A percentile compares a stretch with the other conserved stretches of the same genome.
These are phyloP conservation scores for Mastigamoeba balamuthi DNA, from an alignment of 78 protist genomes.

Conservation along the genomic window DNA sequence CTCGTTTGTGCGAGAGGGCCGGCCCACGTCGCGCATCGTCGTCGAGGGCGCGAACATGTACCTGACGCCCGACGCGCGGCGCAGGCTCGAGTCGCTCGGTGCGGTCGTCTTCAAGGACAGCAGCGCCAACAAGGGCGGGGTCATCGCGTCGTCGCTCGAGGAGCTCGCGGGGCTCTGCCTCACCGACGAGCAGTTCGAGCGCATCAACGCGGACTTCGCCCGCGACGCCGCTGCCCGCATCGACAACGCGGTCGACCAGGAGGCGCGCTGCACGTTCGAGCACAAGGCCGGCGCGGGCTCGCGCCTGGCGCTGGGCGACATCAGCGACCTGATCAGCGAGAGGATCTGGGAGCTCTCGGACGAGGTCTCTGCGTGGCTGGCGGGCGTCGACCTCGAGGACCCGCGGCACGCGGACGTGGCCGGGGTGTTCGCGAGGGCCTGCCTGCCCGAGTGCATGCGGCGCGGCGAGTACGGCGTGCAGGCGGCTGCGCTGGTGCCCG, in stretches of 20 bases:
- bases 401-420: too few species aligned
- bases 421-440: too few species aligned
- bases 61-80: constrained; percentile 73
- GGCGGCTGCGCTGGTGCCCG: too few species aligned
- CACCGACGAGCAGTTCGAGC: constrained; percentile 48
- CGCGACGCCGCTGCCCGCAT: constrained; percentile 45
- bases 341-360: too few species aligned
- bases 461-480: too few species aligned
- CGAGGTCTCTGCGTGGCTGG: too few species aligned
- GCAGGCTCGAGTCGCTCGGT: constrained; percentile 58
- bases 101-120: constrained; percentile 73
- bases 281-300: too few species aligned
- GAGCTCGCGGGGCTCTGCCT: constrained; percentile 67
- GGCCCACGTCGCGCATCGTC: constrained; percentile 54
- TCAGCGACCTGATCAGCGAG: too few species aligned
- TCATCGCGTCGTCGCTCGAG: constrained; percentile 78
- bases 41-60: constrained; percentile 87
- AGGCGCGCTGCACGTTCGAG: constrained; percentile 48
- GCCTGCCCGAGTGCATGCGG: too few species aligned
- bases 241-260: constrained; percentile 49
- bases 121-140: constrained; percentile 84
- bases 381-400: too few species aligned
- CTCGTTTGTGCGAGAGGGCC: background rate
- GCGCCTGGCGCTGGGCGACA: too few species aligned
- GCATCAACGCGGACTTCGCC: constrained; percentile 40